Base-by-base conservation (phyloP, 495 filamentous ascomycete genomes). In the Lindgomyces ingoldianus region DNA sequence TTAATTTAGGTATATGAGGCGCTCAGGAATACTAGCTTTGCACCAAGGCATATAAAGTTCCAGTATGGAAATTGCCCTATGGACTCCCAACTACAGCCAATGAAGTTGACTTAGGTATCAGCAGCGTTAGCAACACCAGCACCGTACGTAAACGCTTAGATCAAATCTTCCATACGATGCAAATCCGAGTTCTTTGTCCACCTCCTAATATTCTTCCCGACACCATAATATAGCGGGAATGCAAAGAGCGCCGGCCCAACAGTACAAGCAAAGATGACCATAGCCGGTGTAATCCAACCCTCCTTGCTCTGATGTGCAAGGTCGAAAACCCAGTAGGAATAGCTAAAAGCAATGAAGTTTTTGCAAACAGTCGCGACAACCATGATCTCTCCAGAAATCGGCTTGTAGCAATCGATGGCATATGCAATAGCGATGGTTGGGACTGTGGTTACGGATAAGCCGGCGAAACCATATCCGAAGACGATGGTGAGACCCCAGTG, bases 291-390 rank as follows among this genome's bases (percentile, higher is more conserved):
- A 21, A 69, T 56, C 67, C 67, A 71, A 27, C 71, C 71, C 16
- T 67, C 24, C 60, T 62, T 57, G 18, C 61, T 67, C 25, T 27
- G 22, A 19, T 67, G 64, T 12, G 64, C 64, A 10, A 71, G 58
- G 26, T 71, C 67, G 44, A 69, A 72, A 41, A 67, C 36, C 64
- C 64, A 67, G 22, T 67, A 67, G n/a, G 36, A 49, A 30, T 67
- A 67, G 2, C 82, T 84, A 65, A 88, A 87, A 54, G 74, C 80
- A 52, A 88, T 84, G 14, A 81, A 80, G 70, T 87, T 83, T 61
- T 88, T 88, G 24, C 85, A 85, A 19, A 88, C 69, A 60, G 86
- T 87, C 80, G 87, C 86, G 1, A 83, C 84, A 62, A 88, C 87
- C 46, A 88, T 75, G 82, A 88, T 87, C 68, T 88, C 84, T 0